phyloP scores from a whole-genome alignment of 2,329 filamentous ascomycete genomes.

The Atkinsonella hypoxylon region DNA sequence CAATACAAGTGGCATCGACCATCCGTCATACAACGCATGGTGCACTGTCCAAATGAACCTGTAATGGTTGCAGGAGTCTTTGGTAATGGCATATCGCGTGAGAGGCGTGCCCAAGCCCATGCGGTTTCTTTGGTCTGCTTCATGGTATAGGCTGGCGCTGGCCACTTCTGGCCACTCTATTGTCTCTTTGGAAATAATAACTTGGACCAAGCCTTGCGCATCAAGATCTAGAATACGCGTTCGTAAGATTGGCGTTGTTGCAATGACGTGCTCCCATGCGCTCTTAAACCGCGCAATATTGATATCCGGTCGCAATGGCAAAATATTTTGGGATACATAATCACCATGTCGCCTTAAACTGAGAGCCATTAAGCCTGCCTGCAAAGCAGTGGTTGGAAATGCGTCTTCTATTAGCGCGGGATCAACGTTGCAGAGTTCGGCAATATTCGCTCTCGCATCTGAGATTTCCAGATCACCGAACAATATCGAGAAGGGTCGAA shows the following conservation, averaged over 20 bases:
- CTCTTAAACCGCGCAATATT: background rate
- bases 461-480: background rate
- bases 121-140: constrained; percentile 21
- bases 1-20: constrained; percentile 32
- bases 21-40: constrained; percentile 39
- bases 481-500: constrained; percentile 1
- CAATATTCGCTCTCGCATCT: background rate
- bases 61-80: constrained; percentile 21
- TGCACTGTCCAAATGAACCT: constrained; percentile 29
- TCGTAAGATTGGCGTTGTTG: constrained; percentile 3
- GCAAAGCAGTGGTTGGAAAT: constrained; percentile 4
- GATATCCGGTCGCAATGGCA: background rate
- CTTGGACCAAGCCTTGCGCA: background rate
- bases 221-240: constrained; percentile 4
- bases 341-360: background rate
- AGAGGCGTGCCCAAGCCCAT: constrained; percentile 29
- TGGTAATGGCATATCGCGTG: constrained; percentile 27
- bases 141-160: constrained; percentile 23
- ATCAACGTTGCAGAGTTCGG: background rate
- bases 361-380: constrained; percentile 4
- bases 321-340: constrained; percentile 1
- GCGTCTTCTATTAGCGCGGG: constrained; percentile 1
- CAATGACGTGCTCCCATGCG: constrained; percentile 3
- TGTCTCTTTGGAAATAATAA: background rate
- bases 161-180: constrained; percentile 15